These are phyloP conservation scores for Amauroascus niger DNA, from an alignment of 2,329 filamentous ascomycete species.

Conservation along the genomic window DNA sequence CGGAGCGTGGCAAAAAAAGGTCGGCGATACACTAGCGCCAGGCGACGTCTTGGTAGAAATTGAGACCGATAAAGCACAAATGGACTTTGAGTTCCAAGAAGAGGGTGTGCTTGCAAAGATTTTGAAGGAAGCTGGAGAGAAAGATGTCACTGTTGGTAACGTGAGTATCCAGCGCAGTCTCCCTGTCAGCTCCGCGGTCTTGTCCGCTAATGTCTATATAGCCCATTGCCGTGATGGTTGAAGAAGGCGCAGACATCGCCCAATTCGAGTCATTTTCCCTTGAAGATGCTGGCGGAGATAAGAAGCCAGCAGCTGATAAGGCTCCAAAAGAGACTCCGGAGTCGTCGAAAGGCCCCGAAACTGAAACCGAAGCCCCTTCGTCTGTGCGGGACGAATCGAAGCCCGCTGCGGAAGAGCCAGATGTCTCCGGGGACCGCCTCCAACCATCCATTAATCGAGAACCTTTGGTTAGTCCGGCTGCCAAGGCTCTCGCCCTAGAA, in stretches of 20 bases:
- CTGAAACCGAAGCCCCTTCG: conserved; percentile 43
- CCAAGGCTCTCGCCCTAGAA: conserved; percentile 74
- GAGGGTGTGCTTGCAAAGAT: conserved; percentile 93
- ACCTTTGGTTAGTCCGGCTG: conserved; percentile 60
- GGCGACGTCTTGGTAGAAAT: conserved; percentile 97
- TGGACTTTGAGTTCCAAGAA: conserved; percentile 99
- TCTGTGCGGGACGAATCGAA: conserved; percentile 51
- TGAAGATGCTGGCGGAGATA: conserved; percentile 82
- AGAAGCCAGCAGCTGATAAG: conserved; percentile 55
- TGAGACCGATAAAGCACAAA: conserved; percentile 99
- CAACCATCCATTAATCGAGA: conserved; percentile 77
- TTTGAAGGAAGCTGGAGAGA: conserved; percentile 82
- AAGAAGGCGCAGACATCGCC: conserved; percentile 76
- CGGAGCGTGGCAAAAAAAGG: conserved; percentile 95
- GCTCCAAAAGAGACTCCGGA: conserved; percentile 51
- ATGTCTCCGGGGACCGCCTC: conserved; percentile 64
- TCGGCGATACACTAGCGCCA: conserved; percentile 73
- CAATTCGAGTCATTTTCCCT: conserved; percentile 83
- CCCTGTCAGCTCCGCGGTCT: background rate
- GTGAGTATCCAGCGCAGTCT: conserved; percentile 49
- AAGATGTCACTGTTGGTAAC: conserved; percentile 87
- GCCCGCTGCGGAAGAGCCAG: conserved; percentile 44
- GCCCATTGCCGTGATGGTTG: conserved; percentile 93
- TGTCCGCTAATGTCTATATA: conserved; percentile 34
- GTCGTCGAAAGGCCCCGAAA: conserved; percentile 38